Conservation (phyloP, 148 eudicot genomes). For the Fagopyrum tataricum region DNA sequence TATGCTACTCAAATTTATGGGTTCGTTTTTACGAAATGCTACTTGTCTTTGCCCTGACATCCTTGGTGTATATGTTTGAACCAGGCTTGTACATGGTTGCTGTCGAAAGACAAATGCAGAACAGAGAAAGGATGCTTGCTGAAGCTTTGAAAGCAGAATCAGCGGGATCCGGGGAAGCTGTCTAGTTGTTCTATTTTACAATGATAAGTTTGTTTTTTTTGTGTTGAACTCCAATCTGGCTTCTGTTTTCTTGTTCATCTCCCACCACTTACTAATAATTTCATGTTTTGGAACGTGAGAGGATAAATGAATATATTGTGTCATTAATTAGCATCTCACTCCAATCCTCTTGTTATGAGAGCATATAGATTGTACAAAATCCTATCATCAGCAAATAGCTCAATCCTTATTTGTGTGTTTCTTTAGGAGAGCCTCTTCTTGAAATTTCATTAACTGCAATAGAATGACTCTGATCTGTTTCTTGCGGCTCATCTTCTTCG, state of each 20-base stretch:
- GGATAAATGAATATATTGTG: background rate
- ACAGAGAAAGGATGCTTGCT: slow-evolving; percentile 48
- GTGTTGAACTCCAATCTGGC: background rate
- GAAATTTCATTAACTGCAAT: background rate
- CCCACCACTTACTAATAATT: background rate
- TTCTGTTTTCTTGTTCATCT: background rate
- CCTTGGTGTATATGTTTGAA: background rate
- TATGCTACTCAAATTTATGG: slow-evolving; percentile 14
- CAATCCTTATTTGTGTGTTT: background rate
- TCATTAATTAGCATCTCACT: no score
- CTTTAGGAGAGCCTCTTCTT: slow-evolving; percentile 2
- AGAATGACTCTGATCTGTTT: slow-evolving; percentile 20
- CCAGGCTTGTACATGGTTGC: slow-evolving; percentile 75
- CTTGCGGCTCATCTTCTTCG: slow-evolving; percentile 62
- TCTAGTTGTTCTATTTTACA: background rate
- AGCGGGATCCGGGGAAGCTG: slow-evolving; percentile 11
- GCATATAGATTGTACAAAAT: background rate
- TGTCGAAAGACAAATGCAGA: slow-evolving; percentile 64
- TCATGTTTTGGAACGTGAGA: background rate
- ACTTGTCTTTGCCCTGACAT: background rate
- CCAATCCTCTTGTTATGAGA: background rate
- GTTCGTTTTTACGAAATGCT: background rate
- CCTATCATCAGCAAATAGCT: no score
- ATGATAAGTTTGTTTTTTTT: background rate
- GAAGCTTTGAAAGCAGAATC: slow-evolving; percentile 21